Conservation (phyloP, 192 early-diverging fungal genomes). For the Coemansia sp. region DNA sequence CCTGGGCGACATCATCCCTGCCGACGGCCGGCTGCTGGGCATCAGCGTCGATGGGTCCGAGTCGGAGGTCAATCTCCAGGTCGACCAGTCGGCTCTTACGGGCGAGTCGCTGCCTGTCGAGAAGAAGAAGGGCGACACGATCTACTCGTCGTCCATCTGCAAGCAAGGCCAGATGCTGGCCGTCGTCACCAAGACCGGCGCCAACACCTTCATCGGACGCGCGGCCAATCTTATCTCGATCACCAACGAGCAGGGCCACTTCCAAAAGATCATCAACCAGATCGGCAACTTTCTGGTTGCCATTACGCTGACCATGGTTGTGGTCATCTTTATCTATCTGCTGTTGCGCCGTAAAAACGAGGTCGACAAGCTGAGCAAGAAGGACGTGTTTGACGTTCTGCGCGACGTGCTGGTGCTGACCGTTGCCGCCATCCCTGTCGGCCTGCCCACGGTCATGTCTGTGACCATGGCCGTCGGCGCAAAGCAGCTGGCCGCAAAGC, state of each 20-base stretch:
- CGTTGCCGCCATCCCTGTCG: slow-evolving; percentile 91
- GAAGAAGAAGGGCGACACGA: slow-evolving; percentile 77
- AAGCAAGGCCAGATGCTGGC: slow-evolving; percentile 94
- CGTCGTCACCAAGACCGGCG: slow-evolving; percentile 89
- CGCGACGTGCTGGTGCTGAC: slow-evolving; percentile 79
- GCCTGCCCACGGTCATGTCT: slow-evolving; percentile 88
- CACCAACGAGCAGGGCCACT: slow-evolving; percentile 91
- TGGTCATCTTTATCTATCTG: slow-evolving; percentile 77
- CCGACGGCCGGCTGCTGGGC: slow-evolving; percentile 80
- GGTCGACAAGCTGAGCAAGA: slow-evolving; percentile 48
- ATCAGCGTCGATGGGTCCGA: slow-evolving; percentile 74
- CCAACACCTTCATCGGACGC: slow-evolving; percentile 92
- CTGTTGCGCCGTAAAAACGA: slow-evolving; percentile 54
- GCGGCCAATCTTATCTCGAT: slow-evolving; percentile 90
- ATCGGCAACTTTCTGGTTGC: slow-evolving; percentile 93
- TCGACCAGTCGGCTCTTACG: slow-evolving; percentile 92
- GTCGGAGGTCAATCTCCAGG: slow-evolving; percentile 73
- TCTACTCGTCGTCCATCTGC: slow-evolving; percentile 90
- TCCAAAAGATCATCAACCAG: slow-evolving; percentile 90
- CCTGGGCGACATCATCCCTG: slow-evolving; percentile 92
- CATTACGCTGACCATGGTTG: slow-evolving; percentile 71
- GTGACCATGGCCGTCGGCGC: slow-evolving; percentile 96
- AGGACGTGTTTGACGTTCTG: slow-evolving; percentile 63
- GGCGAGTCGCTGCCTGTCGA: slow-evolving; percentile 90
- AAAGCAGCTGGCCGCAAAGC: slow-evolving; percentile 76